Evolutionary conservation across 345 rosid species (phyloP).

Genomic region (Salix viminalis): DNA sequence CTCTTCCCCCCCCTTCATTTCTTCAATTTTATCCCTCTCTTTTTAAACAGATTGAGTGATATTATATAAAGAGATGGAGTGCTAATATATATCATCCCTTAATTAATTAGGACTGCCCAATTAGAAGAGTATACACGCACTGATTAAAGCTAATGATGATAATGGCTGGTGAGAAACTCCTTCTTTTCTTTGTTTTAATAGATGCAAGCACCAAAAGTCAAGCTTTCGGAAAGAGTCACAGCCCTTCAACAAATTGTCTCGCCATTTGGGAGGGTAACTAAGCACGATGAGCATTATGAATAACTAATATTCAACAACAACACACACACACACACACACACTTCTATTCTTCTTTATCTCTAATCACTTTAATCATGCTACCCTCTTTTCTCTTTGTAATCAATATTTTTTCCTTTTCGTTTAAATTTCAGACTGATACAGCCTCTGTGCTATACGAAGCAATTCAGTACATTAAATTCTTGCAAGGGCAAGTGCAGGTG

Average conservation of each 20-base stretch:
- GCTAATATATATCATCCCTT: not conserved
- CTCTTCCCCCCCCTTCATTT: not conserved
- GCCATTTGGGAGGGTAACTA: slow-evolving; percentile 86
- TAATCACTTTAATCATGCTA: not conserved
- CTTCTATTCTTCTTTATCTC: not conserved
- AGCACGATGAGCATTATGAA: slow-evolving; percentile 5
- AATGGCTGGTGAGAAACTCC: not conserved
- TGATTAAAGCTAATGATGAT: not conserved
- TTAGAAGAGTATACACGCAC: not conserved
- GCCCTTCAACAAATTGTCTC: slow-evolving; percentile 95
- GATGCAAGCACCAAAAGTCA: slow-evolving; percentile 75
- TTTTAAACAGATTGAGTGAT: not conserved
- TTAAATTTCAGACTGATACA: slow-evolving; percentile 68
- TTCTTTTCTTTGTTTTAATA: slow-evolving; percentile 3
- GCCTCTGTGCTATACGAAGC: slow-evolving; percentile 87
- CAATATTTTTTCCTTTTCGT: not conserved
- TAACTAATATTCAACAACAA: not conserved
- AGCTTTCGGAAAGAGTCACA: slow-evolving; percentile 77
- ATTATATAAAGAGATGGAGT: not conserved
- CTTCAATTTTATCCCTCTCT: not conserved
- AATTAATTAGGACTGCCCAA: not conserved
- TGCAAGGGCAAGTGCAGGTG: slow-evolving; percentile 87
- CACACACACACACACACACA: not conserved
- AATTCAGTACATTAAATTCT: slow-evolving; percentile 63
- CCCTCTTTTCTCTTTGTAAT: not conserved